Evolutionary conservation across 1,139 yeast genomes (phyloP), one percentile per base, ranked within the genome.

Genomic region (Hemisphaericaspora subhashii): DNA sequence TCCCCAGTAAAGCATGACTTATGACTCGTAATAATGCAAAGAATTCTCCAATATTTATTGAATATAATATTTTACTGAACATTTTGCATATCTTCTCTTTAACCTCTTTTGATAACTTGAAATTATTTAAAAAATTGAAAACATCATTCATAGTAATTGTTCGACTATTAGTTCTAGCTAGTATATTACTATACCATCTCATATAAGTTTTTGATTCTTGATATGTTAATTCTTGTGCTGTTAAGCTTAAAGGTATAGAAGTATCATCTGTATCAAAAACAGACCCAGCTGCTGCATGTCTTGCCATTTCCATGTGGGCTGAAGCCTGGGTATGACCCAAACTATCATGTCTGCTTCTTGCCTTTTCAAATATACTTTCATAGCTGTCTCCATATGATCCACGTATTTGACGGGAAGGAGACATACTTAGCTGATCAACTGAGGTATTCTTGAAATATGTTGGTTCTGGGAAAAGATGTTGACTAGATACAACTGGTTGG

Each of bases 121-220:
- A 85, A 56, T 85, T 85, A 44, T 67, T 58, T 42, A 85, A 60
- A 50, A 85, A 85, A 34, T 59, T 68, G 60, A 79, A 83, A 6
- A 85, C 85, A 51, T 85, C 92, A 2, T 61, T 64, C 51, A 85
- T 61, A 10, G 77, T 64, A 14, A 84, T 77, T 24, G 85, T 64
- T 46, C 82, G 69, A 29, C 76, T 66, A 46, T 75, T 76, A 11
- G 75, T 69, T 36, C 86, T 70, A 11, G 82, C 73, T 33, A 81
- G 69, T 12, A 85, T 80, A 52, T 81, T 83, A 51, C 81, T 79
- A 54, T 84, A 85, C 94, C 94, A 85, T 50, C 92, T 64, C 57
- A 83, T 68, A 57, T 85, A 85, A 0, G 92, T 83, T 51, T 80
- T 79, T 3, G 81, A 74, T 52, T 85, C 94, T 44, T 79, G 80